Evolutionary conservation across 2,329 filamentous ascomycete genomes (phyloP).

Genomic region (Colletotrichum acutatum): DNA sequence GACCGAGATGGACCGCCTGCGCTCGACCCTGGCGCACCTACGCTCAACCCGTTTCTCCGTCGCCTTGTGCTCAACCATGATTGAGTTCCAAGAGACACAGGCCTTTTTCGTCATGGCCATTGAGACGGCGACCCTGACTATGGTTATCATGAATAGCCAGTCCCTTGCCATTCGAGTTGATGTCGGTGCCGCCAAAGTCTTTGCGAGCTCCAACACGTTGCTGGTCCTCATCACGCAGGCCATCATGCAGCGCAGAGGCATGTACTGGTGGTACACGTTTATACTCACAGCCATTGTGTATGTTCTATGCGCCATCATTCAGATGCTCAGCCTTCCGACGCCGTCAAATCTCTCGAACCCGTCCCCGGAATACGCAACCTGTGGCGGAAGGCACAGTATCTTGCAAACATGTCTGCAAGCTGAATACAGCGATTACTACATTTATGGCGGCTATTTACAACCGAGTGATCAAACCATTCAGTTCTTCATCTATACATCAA

Average conservation of each 20-base stretch:
- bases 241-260: constrained; percentile 37
- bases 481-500: neutral
- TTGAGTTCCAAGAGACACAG: constrained; percentile 40
- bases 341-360: neutral
- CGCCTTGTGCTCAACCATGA: constrained; percentile 7
- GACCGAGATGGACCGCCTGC: neutral
- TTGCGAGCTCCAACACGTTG: constrained; percentile 32
- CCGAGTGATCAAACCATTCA: too few species aligned
- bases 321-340: neutral
- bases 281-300: constrained; percentile 32
- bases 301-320: constrained; percentile 30
- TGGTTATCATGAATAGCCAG: constrained; percentile 25
- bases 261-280: constrained; percentile 41
- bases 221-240: constrained; percentile 38
- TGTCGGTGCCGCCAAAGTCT: constrained; percentile 23
- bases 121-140: constrained; percentile 39
- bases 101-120: constrained; percentile 39
- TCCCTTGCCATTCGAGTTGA: constrained; percentile 14
- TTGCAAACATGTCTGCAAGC: neutral
- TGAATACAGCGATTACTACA: neutral
- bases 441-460: neutral
- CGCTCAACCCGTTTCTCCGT: constrained; percentile 1
- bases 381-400: constrained; percentile 15
- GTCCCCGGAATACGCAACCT: neutral
- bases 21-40: neutral